Base-by-base conservation (phyloP, 176 grass and related monocot genomes). In the Paspalum vaginatum region DNA sequence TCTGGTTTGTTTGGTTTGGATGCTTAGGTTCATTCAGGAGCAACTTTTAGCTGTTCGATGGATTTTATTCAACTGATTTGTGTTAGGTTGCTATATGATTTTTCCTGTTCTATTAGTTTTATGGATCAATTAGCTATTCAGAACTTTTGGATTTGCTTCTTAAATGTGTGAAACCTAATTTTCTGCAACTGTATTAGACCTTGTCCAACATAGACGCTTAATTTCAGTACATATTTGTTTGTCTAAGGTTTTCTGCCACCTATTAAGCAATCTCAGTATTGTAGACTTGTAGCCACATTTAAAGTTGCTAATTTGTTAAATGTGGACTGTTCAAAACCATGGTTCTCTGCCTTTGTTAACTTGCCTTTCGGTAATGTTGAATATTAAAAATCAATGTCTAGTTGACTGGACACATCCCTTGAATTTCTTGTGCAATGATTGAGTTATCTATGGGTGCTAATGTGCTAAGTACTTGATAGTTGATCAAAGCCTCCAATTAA, bases 301-400 rank as follows among this genome's bases (percentile, higher is more conserved):
- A 47, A 17, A 39, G 43, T 32, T 47, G 16, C 3, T 85, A 61
- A 22, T 45, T 67, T 20, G 24, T 37, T 16, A 42, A 76, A 51
- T 46, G 42, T 5, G 16, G 21, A 14, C 16, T 57, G 53, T 17
- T 48, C 54, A 49, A 16, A 7, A 47, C 58, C 57, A 58, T 63
- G 74, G 32, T 67, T 57, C 41, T 25, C 74, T 79, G 53, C 22
- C 21, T 83, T 26, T 65, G 38, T 42, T 78, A 10, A 70, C 39
- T 16, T 72, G 9, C 58, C 50, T 77, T 75, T 72, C 76, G 55
- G 27, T 40, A 74, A 43, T 79, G 15, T 83, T 76, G 32, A 25
- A 79, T 65, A 22, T 54, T 42, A 54, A 8, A 41, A 37, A 55
- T 68, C 49, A 56, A 8, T 79, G 26, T 67, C 8, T 56, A 44